phyloP scores from a whole-genome alignment of 2,329 filamentous ascomycete species.

The Colletotrichum sp. region DNA sequence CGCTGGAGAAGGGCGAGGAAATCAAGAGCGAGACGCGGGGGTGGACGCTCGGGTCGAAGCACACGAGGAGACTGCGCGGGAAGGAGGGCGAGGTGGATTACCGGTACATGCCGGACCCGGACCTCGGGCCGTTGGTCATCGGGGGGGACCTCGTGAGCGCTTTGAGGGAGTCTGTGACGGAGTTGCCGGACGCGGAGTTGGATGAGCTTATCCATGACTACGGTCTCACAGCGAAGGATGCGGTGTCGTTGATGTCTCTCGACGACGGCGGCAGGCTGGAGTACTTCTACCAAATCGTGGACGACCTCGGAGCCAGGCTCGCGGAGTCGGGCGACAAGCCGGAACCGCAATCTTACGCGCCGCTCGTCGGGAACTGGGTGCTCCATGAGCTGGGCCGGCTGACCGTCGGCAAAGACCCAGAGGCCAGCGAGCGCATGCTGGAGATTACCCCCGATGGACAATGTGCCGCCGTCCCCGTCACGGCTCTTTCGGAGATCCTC shows the following conservation, averaged over 20 bases:
- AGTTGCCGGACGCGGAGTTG: conserved; percentile 74
- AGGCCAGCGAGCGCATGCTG: conserved; percentile 14
- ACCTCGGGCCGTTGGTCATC: conserved; percentile 81
- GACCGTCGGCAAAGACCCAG: conserved; percentile 51
- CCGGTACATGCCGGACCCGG: conserved; percentile 97
- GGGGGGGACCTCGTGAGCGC: conserved; percentile 70
- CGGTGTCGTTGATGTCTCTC: conserved; percentile 75
- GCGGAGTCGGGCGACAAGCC: conserved; percentile 16
- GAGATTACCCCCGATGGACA: conserved; percentile 52
- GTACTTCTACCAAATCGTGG: conserved; percentile 76
- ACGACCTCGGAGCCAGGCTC: conserved; percentile 40
- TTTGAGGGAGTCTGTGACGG: conserved; percentile 67
- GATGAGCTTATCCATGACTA: conserved; percentile 65
- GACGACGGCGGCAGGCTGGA: conserved; percentile 81
- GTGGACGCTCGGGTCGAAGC: conserved; percentile 84
- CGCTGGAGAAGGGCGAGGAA: conserved; percentile 75
- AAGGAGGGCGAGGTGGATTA: conserved; percentile 99
- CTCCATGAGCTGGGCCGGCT: conserved; percentile 77
- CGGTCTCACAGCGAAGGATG: conserved; percentile 79
- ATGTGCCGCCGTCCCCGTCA: conserved; percentile 49
- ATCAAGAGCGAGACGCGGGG: conserved; percentile 89
- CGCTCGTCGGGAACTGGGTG: conserved; percentile 67
- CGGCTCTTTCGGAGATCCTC: conserved; percentile 55
- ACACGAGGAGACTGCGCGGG: conserved; percentile 81
- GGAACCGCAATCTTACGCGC: conserved; percentile 41